Evolutionary conservation across 371 early-diverging fungal species (phyloP).

Genomic region (Mucor sp.): DNA sequence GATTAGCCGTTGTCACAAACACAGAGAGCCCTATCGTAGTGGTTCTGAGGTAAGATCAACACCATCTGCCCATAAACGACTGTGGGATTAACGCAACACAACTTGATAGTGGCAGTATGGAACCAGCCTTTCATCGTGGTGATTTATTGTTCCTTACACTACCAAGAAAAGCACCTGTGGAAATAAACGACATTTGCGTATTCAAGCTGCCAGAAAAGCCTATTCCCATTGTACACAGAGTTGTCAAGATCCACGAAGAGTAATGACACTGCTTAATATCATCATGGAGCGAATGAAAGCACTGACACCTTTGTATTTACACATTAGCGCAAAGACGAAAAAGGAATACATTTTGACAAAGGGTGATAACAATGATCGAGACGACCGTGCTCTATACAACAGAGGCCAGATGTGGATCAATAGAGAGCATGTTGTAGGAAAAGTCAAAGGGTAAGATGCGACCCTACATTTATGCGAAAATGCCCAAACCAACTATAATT

Average conservation of each 20-base stretch:
- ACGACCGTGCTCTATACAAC: conserved; percentile 96
- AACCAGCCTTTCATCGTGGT: conserved; percentile 97
- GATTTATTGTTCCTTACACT: conserved; percentile 93
- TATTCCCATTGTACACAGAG: conserved; percentile 99
- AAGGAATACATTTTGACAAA: conserved; percentile 94
- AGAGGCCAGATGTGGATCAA: conserved; percentile 89
- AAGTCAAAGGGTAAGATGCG: conserved; percentile 74
- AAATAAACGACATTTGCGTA: conserved; percentile 95
- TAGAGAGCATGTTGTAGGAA: conserved; percentile 86
- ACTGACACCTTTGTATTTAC: conserved; percentile 63
- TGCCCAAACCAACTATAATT: background rate
- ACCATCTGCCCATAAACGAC: background rate
- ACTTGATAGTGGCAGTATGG: conserved; percentile 93
- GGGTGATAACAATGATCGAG: conserved; percentile 96
- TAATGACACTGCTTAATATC: conserved; percentile 45
- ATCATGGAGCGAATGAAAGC: conserved; percentile 76
- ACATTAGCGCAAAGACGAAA: conserved; percentile 55
- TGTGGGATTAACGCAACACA: background rate
- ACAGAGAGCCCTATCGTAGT: conserved; percentile 99
- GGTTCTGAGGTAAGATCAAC: conserved; percentile 72
- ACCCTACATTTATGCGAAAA: background rate
- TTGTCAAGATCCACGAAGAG: conserved; percentile 88
- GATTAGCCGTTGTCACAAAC: conserved; percentile 81
- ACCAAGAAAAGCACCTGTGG: conserved; percentile 66
- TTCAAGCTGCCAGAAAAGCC: conserved; percentile 91